Base-by-base conservation (phyloP, 75 land plant species). In the Pseudotsuga menziesii region DNA sequence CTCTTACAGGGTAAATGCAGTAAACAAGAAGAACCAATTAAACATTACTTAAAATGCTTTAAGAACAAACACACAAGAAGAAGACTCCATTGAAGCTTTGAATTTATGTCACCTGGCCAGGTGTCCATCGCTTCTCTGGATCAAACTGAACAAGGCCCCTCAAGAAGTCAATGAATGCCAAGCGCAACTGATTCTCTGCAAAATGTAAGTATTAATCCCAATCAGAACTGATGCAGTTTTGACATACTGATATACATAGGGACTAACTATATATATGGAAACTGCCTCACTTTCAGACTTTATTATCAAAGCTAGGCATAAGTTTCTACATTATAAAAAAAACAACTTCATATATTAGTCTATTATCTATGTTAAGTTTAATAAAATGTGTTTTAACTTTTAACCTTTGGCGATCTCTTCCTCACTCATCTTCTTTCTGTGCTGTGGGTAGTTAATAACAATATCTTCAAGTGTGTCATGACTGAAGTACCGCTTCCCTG, bases 101-200 rank as follows among this genome's bases (percentile, higher is more conserved):
- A 79, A 75, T 25, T 25, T 36, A 25, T 79, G 13, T 54, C 44
- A 95, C 98, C 97, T 95, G 97, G 71, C 83, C 83, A 62, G 98
- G 97, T 27, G 98, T 91, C 98, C 98, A 95, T 57, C 98, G 85
- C 79, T 89, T 95, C 13, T 75, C 77, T 57, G 98, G 98, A 84
- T 95, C 94, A 78, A 95, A 88, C 77, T 91, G 89, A 70, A 95
- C 79, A 80, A 95, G 97, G 17, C 98, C 98, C 80, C 82, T 93
- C 58, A 95, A 79, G 80, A 95, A 94, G 80, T 95, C 98, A 81
- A 91, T 61, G 70, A 95, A 82, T 16, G 87, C 88, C 52, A 85
- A 72, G 52, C 98, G 90, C 20, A n/a, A 79, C 56, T 77, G 67
- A 52, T 74, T 82, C 57, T 95, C 98, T 95, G 97, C 77, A 56